Percentiles rank a stretch among this genome's conserved stretches.
Conservation (phyloP, 371 early-diverging fungal genomes). For the Actinomortierella ambigua region DNA sequence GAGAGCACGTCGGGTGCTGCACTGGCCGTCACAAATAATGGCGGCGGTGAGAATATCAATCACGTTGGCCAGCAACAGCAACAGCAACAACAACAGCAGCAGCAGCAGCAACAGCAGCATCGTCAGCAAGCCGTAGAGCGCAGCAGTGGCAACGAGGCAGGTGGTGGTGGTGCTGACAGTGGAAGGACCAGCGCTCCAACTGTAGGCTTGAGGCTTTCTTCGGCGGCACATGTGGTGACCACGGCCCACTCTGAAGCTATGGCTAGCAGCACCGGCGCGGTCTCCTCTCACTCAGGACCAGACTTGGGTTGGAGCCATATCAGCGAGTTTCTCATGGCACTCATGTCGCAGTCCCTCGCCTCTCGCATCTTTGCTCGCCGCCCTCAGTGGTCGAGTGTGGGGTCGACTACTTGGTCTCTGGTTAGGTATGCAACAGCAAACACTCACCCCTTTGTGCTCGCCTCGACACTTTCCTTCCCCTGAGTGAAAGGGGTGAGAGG, state of each 20-base stretch:
- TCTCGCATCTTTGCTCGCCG: slow-evolving; percentile 32
- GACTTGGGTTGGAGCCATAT: slow-evolving; percentile 10
- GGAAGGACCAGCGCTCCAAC: not conserved
- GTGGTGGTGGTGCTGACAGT: no score
- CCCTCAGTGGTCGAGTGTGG: slow-evolving; percentile 18
- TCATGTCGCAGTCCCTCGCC: slow-evolving; percentile 19
- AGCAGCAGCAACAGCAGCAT: not conserved
- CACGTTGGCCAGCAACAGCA: not conserved
- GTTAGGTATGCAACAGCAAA: slow-evolving; percentile 11
- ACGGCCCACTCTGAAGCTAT: not conserved
- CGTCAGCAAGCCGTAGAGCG: not conserved
- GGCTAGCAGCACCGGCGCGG: not conserved
- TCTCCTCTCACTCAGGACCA: not conserved
- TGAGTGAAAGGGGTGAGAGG: no score
- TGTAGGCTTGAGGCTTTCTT: not conserved
- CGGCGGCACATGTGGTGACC: not conserved
- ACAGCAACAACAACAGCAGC: not conserved
- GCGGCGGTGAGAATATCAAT: no score
- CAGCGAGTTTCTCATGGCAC: slow-evolving; percentile 7
- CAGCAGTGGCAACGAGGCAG: not conserved
- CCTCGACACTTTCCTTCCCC: not conserved
- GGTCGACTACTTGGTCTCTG: slow-evolving; percentile 15
- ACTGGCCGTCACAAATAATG: no score
- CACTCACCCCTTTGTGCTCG: not conserved
- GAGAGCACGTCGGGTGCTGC: no score